These are phyloP conservation scores for Capsicum pubescens DNA, from an alignment of 257 asterid genomes.

Conservation along the genomic window DNA sequence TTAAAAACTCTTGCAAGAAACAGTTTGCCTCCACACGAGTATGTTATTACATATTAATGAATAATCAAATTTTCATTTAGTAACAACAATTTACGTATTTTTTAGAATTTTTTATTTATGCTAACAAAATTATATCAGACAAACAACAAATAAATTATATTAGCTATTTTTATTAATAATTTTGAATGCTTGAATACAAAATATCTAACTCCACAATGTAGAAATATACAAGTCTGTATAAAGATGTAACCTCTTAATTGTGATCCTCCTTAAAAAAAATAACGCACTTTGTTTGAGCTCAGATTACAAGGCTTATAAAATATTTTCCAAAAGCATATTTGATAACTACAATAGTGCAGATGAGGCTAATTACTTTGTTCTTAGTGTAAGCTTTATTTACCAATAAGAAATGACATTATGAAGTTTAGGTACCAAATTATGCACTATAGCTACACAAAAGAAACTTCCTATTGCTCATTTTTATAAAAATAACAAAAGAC, in stretches of 20 bases:
- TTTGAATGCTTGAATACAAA: no score
- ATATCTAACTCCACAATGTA: no score
- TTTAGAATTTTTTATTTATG: no score
- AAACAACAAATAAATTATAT: no score
- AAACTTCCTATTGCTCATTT: neutral
- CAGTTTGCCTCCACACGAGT: no score
- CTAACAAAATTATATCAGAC: no score
- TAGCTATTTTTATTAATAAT: no score
- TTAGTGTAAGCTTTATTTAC: neutral
- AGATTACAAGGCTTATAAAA: neutral
- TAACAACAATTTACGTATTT: no score
- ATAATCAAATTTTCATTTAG: no score
- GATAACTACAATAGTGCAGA: neutral
- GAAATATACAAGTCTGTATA: neutral
- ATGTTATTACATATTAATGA: no score
- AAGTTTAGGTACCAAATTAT: neutral
- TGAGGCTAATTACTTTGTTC: no score
- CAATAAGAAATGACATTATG: neutral
- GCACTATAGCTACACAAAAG: neutral
- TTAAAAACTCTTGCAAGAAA: no score
- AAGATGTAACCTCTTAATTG: neutral
- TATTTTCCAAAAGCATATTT: neutral
- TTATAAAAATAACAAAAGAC: neutral
- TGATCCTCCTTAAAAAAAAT: neutral
- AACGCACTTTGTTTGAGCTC: neutral